Conservation (phyloP, 78 protist species). For the Chrysochromulina tobinii region DNA sequence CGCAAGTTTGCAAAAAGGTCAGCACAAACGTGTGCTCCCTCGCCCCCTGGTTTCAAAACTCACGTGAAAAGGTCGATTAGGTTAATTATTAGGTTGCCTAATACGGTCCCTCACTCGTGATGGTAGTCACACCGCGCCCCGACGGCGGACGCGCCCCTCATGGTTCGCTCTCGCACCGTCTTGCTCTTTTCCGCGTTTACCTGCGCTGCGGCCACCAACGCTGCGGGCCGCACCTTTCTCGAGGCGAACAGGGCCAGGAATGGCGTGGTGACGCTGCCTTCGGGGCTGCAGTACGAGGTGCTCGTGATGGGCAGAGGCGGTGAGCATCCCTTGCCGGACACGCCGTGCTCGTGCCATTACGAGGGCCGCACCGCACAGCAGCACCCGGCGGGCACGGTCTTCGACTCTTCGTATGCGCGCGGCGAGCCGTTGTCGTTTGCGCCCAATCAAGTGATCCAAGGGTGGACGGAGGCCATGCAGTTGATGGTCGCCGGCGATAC, state of each 20-base stretch:
- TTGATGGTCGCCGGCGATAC: constrained; percentile 52
- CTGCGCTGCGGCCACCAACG: too few relatives aligned
- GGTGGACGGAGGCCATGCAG: constrained; percentile 55
- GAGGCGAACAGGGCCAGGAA: neutral
- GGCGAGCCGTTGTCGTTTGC: constrained; percentile 38
- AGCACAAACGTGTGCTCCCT: too few relatives aligned
- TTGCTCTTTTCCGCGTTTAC: too few relatives aligned
- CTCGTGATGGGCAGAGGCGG: neutral
- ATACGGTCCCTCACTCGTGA: too few relatives aligned
- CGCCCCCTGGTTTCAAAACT: too few relatives aligned
- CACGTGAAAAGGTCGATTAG: too few relatives aligned
- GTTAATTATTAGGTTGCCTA: too few relatives aligned
- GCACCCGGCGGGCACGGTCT: constrained; percentile 1
- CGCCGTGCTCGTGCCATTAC: constrained; percentile 4
- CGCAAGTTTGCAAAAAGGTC: too few relatives aligned
- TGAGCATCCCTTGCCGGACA: neutral
- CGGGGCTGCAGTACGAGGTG: constrained; percentile 38
- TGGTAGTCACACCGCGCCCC: too few relatives aligned
- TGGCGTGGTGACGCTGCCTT: neutral
- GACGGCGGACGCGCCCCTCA: too few relatives aligned
- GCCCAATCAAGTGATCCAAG: constrained; percentile 37
- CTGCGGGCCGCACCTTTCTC: neutral
- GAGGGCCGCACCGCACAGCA: neutral
- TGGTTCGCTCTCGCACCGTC: too few relatives aligned
- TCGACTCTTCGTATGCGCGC: constrained; percentile 22